Percentiles rank a stretch among this genome's conserved stretches.
phyloP scores from a whole-genome alignment of 192 early-diverging fungal genomes.

The Phlyctochytrium planicorne region DNA sequence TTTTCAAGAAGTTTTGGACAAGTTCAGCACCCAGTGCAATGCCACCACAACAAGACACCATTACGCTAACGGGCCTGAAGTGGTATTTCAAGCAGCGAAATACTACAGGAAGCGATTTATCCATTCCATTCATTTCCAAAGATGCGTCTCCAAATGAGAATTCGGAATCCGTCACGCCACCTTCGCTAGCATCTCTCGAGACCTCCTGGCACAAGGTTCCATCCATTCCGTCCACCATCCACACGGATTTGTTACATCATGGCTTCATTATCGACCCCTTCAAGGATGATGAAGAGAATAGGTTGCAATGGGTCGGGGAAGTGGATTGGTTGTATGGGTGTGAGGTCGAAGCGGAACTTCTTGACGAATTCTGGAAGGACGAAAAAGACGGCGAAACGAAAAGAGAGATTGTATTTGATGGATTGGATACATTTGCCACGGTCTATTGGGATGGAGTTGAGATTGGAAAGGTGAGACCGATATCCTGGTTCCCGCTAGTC shows the following conservation, averaged over 20 bases:
- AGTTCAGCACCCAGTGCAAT: too few relatives aligned
- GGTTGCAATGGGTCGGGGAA: neutral
- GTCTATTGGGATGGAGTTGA: slow-evolving; percentile 41
- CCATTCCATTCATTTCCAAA: too few relatives aligned
- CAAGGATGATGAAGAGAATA: slow-evolving; percentile 1
- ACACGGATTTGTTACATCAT: slow-evolving; percentile 10
- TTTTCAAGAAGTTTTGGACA: too few relatives aligned
- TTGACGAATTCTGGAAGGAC: too few relatives aligned
- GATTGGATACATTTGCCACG: slow-evolving; percentile 49
- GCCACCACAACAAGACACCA: too few relatives aligned
- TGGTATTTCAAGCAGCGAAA: too few relatives aligned
- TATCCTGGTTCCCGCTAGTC: neutral
- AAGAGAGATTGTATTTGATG: slow-evolving; percentile 41
- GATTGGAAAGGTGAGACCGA: slow-evolving; percentile 19
- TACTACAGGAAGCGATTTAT: too few relatives aligned
- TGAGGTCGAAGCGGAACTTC: neutral
- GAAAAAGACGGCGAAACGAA: neutral
- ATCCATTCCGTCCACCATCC: neutral
- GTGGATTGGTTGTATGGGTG: slow-evolving; percentile 21
- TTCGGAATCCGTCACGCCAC: too few relatives aligned
- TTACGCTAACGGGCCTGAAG: too few relatives aligned
- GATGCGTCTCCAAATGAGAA: too few relatives aligned
- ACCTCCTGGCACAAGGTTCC: too few relatives aligned
- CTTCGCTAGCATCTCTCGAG: too few relatives aligned
- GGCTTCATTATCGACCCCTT: slow-evolving; percentile 24